These are phyloP conservation scores for Petrea volubilis DNA, from an alignment of 257 asterid species.

Conservation along the genomic window DNA sequence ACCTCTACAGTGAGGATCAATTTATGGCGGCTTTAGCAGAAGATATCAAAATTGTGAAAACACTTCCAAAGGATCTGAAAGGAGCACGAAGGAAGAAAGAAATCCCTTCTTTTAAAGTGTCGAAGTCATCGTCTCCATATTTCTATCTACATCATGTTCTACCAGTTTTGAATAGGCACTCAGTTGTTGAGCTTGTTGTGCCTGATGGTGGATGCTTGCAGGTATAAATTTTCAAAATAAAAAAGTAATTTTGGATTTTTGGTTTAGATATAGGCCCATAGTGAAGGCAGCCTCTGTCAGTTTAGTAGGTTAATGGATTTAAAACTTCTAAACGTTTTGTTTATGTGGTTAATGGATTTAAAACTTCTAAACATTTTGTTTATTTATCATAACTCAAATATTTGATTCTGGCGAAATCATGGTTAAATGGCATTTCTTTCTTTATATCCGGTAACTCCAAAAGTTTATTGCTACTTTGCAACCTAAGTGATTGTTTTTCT, in stretches of 20 bases:
- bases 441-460: background rate
- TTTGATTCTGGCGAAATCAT: background rate
- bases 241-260: background rate
- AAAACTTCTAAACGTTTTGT: too few relatives aligned
- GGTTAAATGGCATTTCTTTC: background rate
- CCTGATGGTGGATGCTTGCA: conserved; percentile 98
- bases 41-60: conserved; percentile 78
- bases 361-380: background rate
- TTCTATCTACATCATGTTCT: conserved; percentile 89
- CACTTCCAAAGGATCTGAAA: conserved; percentile 89
- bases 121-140: conserved; percentile 66
- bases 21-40: conserved; percentile 75
- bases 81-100: conserved; percentile 94
- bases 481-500: background rate
- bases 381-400: background rate
- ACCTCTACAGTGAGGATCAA: conserved; percentile 87
- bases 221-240: conserved; percentile 40
- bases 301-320: too few relatives aligned
- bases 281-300: too few relatives aligned
- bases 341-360: background rate
- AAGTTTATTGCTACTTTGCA: background rate
- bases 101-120: conserved; percentile 88
- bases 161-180: conserved; percentile 78
- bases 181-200: conserved; percentile 86
- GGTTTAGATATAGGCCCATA: too few relatives aligned